A percentile compares a stretch with the other conserved stretches of the same genome.
phyloP scores from a whole-genome alignment of 306 rosid species.

The Purshia tridentata region DNA sequence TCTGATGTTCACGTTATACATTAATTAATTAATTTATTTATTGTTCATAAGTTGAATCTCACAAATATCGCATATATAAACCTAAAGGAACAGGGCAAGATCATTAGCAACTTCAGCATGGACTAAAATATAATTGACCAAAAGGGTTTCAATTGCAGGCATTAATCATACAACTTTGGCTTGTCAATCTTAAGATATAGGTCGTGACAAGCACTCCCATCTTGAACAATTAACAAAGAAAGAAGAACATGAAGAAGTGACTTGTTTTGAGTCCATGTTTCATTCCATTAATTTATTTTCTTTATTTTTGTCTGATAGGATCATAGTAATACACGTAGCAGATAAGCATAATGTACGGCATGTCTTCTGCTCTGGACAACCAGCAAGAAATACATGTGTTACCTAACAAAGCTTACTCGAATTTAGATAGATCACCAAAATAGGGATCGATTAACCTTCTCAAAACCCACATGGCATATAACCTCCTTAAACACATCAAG shows the following conservation, averaged over 20 bases:
- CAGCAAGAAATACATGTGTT: slow-evolving; percentile 35
- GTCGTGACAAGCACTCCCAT: neutral
- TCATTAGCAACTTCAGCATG: neutral
- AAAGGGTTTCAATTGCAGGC: too few relatives aligned
- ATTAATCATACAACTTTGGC: too few relatives aligned
- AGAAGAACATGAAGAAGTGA: neutral
- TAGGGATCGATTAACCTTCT: slow-evolving; percentile 13
- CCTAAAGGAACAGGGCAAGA: too few relatives aligned
- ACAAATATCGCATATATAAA: too few relatives aligned
- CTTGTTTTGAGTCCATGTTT: slow-evolving; percentile 20
- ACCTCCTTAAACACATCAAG: neutral
- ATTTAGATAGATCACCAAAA: slow-evolving; percentile 36
- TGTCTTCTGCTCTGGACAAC: neutral
- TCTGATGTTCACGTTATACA: neutral
- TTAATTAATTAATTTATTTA: neutral
- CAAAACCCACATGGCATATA: neutral
- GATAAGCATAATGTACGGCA: slow-evolving; percentile 8
- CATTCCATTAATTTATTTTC: neutral
- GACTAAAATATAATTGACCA: neutral
- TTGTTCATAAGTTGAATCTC: neutral
- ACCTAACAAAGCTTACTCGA: slow-evolving; percentile 37
- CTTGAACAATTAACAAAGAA: neutral
- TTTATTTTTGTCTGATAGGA: neutral
- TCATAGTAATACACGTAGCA: neutral
- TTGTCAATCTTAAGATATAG: too few relatives aligned